A percentile compares a stretch with the other conserved stretches of the same genome.
Evolutionary conservation across 176 grass and related monocot species (phyloP).

Genomic region (Typha latifolia): DNA sequence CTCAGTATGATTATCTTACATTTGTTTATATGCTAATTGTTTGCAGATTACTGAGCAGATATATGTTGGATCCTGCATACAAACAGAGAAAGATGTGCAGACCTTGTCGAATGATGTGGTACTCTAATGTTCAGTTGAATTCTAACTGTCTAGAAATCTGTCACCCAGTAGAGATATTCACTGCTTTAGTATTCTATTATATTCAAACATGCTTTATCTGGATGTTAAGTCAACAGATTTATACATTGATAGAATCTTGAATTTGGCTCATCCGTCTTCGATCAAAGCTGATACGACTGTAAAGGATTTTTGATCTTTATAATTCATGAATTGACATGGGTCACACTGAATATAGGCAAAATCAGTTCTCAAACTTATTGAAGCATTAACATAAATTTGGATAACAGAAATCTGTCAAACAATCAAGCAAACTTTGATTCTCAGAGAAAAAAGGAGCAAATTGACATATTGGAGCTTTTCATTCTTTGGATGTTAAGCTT

Average conservation of each 20-base stretch:
- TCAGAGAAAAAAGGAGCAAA: no score
- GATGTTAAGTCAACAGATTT: background rate
- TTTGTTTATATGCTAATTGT: conserved; percentile 3
- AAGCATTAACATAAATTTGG: no score
- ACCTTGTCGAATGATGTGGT: conserved; percentile 76
- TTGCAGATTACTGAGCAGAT: conserved; percentile 89
- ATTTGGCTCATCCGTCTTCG: no score
- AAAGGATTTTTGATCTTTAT: no score
- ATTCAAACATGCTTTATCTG: background rate
- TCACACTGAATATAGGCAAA: no score
- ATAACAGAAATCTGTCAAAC: no score
- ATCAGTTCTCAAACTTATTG: no score
- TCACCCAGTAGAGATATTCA: background rate
- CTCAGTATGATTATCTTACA: background rate
- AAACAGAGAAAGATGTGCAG: conserved; percentile 86
- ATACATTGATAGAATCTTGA: background rate
- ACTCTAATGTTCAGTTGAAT: conserved; percentile 14
- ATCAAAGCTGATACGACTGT: no score
- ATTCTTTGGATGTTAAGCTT: no score
- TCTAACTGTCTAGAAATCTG: background rate
- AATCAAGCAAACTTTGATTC: no score
- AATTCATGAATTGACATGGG: no score
- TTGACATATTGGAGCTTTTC: no score
- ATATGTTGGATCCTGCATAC: conserved; percentile 94
- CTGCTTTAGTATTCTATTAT: background rate